phyloP scores from a whole-genome alignment of 2,329 filamentous ascomycete genomes.

The Rutstroemia sp. region DNA sequence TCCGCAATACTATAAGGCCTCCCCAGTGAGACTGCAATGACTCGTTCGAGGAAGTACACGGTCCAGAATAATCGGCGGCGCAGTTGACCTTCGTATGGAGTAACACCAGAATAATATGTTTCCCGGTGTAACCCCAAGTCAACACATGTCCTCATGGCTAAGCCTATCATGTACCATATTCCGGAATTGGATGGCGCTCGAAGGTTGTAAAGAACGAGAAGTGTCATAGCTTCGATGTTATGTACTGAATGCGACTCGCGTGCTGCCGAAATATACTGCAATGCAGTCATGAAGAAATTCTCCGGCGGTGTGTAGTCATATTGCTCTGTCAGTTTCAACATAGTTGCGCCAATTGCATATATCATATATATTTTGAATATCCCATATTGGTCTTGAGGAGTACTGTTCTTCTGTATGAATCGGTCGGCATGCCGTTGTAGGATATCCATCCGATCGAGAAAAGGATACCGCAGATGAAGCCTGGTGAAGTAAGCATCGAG shows the following conservation, averaged over 20 bases:
- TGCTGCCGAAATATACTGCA: constrained; percentile 41
- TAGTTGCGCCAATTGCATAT: constrained; percentile 43
- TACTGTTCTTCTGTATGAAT: constrained; percentile 30
- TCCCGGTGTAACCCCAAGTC: constrained; percentile 44
- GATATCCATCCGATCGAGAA: constrained; percentile 39
- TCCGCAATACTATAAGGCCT: constrained; percentile 44
- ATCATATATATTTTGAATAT: constrained; percentile 45
- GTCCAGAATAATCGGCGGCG: constrained; percentile 44
- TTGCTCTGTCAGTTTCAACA: constrained; percentile 40
- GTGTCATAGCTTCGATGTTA: constrained; percentile 45
- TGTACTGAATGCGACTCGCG: constrained; percentile 41
- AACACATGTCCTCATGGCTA: constrained; percentile 46
- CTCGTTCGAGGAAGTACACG: constrained; percentile 42
- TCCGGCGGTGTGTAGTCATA: constrained; percentile 34
- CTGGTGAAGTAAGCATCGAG: constrained; percentile 39
- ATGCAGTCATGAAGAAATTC: constrained; percentile 41
- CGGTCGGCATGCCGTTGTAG: constrained; percentile 37
- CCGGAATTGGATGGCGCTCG: constrained; percentile 42
- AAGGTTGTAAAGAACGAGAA: constrained; percentile 42
- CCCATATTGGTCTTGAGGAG: constrained; percentile 36
- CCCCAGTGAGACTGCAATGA: constrained; percentile 42
- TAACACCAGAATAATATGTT: constrained; percentile 35
- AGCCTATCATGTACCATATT: constrained; percentile 47
- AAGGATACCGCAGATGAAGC: constrained; percentile 42
- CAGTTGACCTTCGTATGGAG: constrained; percentile 37